Evolutionary conservation across 2,329 filamentous ascomycete genomes (phyloP).

Genomic region (Beauveria varroae): DNA sequence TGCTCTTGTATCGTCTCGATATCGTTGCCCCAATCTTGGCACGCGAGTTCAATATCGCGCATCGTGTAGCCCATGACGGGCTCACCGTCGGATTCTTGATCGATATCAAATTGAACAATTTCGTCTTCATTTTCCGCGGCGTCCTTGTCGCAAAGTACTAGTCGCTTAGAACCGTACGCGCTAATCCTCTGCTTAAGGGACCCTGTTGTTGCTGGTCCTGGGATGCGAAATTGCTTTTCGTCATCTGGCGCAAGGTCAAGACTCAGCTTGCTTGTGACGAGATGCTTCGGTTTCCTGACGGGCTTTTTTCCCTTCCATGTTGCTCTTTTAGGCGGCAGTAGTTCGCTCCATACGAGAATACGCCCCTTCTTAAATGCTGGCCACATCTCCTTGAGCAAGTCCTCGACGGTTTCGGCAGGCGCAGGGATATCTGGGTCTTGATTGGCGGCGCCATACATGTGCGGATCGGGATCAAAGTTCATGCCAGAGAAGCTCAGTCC

Average conservation of each 20-base stretch:
- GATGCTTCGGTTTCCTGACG: conserved; percentile 67
- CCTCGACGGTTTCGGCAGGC: conserved; percentile 63
- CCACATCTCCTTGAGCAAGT: conserved; percentile 71
- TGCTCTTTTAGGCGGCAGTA: conserved; percentile 75
- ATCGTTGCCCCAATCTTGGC: conserved; percentile 73
- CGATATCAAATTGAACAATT: conserved; percentile 36
- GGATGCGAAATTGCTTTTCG: conserved; percentile 76
- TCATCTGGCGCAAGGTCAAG: conserved; percentile 82
- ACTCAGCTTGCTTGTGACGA: conserved; percentile 80
- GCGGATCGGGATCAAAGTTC: conserved; percentile 42
- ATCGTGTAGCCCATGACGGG: conserved; percentile 67
- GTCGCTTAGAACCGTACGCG: conserved; percentile 40
- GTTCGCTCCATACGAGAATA: conserved; percentile 69
- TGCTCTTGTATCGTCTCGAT: conserved; percentile 41
- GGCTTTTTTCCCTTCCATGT: conserved; percentile 74
- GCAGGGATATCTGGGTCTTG: conserved; percentile 59
- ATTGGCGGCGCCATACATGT: conserved; percentile 37
- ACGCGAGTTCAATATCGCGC: conserved; percentile 76
- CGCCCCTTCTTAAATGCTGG: conserved; percentile 71
- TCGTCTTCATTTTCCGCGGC: conserved; percentile 27
- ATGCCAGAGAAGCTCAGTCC: conserved; percentile 32
- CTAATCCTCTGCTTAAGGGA: conserved; percentile 50
- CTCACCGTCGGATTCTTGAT: conserved; percentile 51
- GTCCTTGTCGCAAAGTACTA: conserved; percentile 38
- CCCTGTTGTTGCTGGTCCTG: conserved; percentile 46